Percentiles rank a stretch among this genome's conserved stretches.
phyloP scores from a whole-genome alignment of 1,284 basidiomycete genomes.

The Malassezia sp. region DNA sequence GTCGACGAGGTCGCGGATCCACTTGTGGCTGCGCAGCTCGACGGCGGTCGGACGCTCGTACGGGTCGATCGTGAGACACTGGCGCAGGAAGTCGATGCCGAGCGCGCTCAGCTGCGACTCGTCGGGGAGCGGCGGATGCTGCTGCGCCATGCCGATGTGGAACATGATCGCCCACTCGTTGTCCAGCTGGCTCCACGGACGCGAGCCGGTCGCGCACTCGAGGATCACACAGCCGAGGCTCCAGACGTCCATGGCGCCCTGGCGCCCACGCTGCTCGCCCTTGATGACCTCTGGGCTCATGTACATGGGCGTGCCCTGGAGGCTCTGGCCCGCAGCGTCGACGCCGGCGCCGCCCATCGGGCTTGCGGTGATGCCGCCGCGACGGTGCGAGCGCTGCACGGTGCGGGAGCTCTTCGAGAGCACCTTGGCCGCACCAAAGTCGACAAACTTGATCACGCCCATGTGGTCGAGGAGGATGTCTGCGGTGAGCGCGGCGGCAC shows the following conservation, averaged over 20 bases:
- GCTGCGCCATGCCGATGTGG: slow-evolving; percentile 92
- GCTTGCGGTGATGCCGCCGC: slow-evolving; percentile 41
- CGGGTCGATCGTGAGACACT: slow-evolving; percentile 81
- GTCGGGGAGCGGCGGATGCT: slow-evolving; percentile 90
- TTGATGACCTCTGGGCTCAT: slow-evolving; percentile 99
- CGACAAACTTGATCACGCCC: slow-evolving; percentile 92
- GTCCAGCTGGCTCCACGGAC: slow-evolving; percentile 96
- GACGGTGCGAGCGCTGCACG: slow-evolving; percentile 30
- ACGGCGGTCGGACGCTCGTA: slow-evolving; percentile 68
- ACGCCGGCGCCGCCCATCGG: slow-evolving; percentile 24
- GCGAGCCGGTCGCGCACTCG: slow-evolving; percentile 87
- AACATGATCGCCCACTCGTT: slow-evolving; percentile 99
- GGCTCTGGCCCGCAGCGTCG: slow-evolving; percentile 40
- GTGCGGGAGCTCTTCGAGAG: slow-evolving; percentile 81
- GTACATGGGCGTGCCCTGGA: slow-evolving; percentile 97
- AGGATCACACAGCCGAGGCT: slow-evolving; percentile 89
- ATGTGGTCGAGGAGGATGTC: slow-evolving; percentile 87
- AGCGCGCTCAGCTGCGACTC: slow-evolving; percentile 73
- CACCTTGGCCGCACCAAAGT: slow-evolving; percentile 97
- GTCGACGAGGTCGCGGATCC: slow-evolving; percentile 56
- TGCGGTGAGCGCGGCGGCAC: no score
- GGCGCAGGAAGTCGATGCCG: slow-evolving; percentile 87
- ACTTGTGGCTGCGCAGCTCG: slow-evolving; percentile 76
- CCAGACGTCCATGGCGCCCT: slow-evolving; percentile 99
- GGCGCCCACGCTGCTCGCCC: slow-evolving; percentile 56